These are phyloP conservation scores for Pachysolen tannophilus DNA, from an alignment of 805 yeast species.

Conservation along the genomic window DNA sequence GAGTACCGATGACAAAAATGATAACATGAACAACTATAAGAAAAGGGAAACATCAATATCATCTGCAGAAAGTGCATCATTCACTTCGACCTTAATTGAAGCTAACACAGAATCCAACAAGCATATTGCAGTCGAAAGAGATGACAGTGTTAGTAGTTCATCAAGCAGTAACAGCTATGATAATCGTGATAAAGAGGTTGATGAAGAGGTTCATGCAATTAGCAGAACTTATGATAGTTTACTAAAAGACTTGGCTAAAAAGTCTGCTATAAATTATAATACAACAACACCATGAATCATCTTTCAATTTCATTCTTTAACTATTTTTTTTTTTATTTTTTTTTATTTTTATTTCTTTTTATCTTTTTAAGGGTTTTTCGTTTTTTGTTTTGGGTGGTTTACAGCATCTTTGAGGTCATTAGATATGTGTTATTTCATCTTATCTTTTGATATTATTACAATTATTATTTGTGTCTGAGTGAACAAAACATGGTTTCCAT, in stretches of 20 bases:
- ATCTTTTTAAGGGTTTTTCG: no score
- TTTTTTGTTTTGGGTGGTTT: no score
- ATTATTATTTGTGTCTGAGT: no score
- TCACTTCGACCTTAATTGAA: not conserved
- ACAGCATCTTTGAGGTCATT: no score
- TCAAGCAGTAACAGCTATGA: not conserved
- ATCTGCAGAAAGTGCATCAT: not conserved
- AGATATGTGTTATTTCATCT: no score
- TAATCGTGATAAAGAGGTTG: not conserved
- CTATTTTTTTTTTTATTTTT: no score
- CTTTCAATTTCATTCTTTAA: no score
- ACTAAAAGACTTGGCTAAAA: conserved; percentile 15
- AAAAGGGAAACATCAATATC: not conserved
- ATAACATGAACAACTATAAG: not conserved
- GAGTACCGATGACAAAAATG: not conserved
- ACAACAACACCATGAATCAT: no score
- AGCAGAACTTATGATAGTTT: conserved; percentile 17
- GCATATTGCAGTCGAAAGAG: not conserved
- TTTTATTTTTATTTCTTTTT: no score
- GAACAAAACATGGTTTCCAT: no score
- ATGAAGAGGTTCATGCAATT: conserved; percentile 3
- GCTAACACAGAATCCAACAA: not conserved
- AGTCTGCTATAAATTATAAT: no score
- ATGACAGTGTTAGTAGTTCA: not conserved
- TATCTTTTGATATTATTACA: no score